Base-by-base conservation (phyloP, 148 eudicot genomes). In the Silene uniflora region DNA sequence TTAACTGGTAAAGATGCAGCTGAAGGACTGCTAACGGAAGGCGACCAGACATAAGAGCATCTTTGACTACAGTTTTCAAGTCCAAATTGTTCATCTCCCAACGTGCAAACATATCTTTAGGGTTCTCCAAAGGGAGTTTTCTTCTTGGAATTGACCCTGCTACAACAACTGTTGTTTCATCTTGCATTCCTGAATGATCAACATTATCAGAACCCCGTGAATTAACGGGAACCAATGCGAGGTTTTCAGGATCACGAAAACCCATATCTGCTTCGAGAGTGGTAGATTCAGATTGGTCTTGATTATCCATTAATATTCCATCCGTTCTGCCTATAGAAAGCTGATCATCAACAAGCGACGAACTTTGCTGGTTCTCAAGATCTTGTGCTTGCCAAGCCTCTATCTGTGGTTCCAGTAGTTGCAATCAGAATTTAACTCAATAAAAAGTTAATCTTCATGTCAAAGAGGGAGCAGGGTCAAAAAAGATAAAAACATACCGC, bases 21-120 rank as follows among this genome's bases (percentile, higher is more conserved):
- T 91, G 91, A 75, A 94, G 97, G 75, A 94, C 98, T 52, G 98
- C 98, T 74, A 94, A 73, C 71, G 98, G 98, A 83, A 94, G 93
- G 71, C 98, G 98, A 18, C 96, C 97, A 82, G 97, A 90, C 71
- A 88, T 75, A 74, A 94, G 77, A 66, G 98, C 98, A 81, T 94
- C 98, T 79, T 86, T 88, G 59, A 94, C 97, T 54, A 94, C 85
- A 78, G 85, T 87, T 84, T 82, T 92, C 22, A 89, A 80, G 83
- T 92, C 97, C 86, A 92, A 77, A 83, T 91, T 86, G 64, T 86
- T 95, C 73, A 86, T 67, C 77, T 87, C 88, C 98, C 98, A 94
- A 19, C 98, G 97, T 73, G 97, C 87, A 77, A 94, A 88, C 97
- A 91, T 94, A 74, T 94, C 98, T 81, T 86, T 89, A 35, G 98